A percentile compares a stretch with the other conserved stretches of the same genome.
phyloP scores from a whole-genome alignment of 805 yeast genomes.

The Candida rishiriensis region DNA sequence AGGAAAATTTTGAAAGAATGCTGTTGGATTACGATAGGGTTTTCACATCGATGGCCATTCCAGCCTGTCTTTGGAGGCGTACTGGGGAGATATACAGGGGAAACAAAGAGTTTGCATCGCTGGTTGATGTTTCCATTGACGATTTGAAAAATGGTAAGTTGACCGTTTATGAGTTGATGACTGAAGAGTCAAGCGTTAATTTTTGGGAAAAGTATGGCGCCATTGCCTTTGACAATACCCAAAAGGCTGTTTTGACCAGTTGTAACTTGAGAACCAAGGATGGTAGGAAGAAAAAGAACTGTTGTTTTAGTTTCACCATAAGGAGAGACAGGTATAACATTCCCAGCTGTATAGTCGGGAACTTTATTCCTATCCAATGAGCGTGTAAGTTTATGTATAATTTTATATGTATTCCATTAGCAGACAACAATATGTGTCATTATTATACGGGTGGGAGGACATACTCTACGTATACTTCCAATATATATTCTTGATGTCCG shows the following conservation, averaged over 20 bases:
- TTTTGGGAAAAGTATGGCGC: constrained; percentile 98
- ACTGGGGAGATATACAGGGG: constrained; percentile 96
- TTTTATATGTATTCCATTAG: no score
- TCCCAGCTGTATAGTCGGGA: constrained; percentile 94
- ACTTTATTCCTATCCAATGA: constrained; percentile 72
- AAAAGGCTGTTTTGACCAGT: constrained; percentile 89
- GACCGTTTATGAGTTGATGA: constrained; percentile 90
- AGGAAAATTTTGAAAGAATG: constrained; percentile 93
- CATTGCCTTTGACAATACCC: constrained; percentile 92
- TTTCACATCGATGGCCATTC: constrained; percentile 95
- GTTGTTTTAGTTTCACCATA: constrained; percentile 93
- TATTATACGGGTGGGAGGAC: no score
- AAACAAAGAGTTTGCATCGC: constrained; percentile 90
- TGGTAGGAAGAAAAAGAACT: constrained; percentile 72
- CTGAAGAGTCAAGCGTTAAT: constrained; percentile 92
- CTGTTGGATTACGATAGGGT: constrained; percentile 89
- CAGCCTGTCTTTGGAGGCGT: constrained; percentile 95
- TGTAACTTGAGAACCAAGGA: constrained; percentile 82
- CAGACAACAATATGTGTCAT: no score
- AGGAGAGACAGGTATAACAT: constrained; percentile 90
- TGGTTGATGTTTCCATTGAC: constrained; percentile 86
- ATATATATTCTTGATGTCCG: constrained; percentile 1
- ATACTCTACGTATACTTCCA: neutral
- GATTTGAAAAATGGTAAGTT: constrained; percentile 88
- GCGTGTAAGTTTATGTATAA: no score